Conservation (phyloP, 2,329 filamentous ascomycete genomes). For the Myrmaecium sp. region DNA sequence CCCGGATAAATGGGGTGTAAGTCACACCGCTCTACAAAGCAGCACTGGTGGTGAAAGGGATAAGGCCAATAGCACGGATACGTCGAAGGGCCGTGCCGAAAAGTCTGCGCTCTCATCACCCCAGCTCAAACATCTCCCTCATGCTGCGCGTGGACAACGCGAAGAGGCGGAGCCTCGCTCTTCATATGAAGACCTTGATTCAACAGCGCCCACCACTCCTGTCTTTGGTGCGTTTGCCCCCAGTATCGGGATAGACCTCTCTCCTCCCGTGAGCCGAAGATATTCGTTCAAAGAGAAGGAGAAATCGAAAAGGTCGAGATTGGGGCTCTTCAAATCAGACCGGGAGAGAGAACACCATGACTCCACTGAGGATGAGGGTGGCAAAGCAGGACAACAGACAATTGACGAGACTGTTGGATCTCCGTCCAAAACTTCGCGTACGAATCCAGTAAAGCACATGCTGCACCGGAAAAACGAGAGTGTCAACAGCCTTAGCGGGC, state of each 20-base stretch:
- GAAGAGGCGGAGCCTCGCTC: too few species aligned
- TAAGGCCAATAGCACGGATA: too few species aligned
- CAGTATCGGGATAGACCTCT: slow-evolving; percentile 17
- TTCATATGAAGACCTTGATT: slow-evolving; percentile 21
- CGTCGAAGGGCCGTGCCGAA: too few species aligned
- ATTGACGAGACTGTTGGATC: neutral
- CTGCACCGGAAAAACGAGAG: slow-evolving; percentile 12
- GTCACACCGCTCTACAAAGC: slow-evolving; percentile 8
- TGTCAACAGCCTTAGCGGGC: slow-evolving; percentile 14
- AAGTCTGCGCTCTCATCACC: too few species aligned
- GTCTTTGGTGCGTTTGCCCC: slow-evolving; percentile 14
- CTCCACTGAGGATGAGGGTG: slow-evolving; percentile 11
- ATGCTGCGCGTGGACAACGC: too few species aligned
- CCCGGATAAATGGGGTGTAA: slow-evolving; percentile 21
- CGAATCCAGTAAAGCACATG: too few species aligned
- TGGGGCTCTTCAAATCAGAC: slow-evolving; percentile 25
- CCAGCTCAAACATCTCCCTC: too few species aligned
- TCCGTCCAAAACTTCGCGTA: too few species aligned
- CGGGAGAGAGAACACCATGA: slow-evolving; percentile 17
- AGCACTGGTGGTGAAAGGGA: slow-evolving; percentile 1
- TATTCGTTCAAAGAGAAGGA: slow-evolving; percentile 14
- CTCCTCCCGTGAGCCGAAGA: slow-evolving; percentile 18
- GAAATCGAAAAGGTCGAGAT: slow-evolving; percentile 20
- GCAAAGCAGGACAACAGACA: slow-evolving; percentile 12
- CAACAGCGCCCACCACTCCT: slow-evolving; percentile 22